Evolutionary conservation across 139 green algal genomes (phyloP), one percentile per base, ranked within the genome.

Genomic region (Closterium sp.): DNA sequence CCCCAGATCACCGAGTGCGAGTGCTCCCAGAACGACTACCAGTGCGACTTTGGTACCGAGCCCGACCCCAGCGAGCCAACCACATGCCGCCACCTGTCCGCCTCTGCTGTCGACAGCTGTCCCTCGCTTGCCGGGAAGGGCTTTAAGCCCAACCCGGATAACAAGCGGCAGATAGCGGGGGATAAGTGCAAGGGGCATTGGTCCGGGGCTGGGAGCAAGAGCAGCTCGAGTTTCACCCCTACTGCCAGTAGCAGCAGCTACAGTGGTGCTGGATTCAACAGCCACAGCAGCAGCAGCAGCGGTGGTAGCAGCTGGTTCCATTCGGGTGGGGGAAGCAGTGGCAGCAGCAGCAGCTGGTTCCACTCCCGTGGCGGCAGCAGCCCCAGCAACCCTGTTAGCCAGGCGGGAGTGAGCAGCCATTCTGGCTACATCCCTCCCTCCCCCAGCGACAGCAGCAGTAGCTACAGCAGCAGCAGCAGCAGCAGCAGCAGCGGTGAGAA

Each of bases 41-140:
- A 92, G 84, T 92, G 90, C 84, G 90, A 92, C 33, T 92, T 84
- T 69, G 90, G 90, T 2, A 91, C 81, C 19, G 87, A 91, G 87
- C 34, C 23, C 28, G 33, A 86, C 1, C 1, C 25, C 87, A 38
- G 8, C 16, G 55, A 76, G 55, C 55, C 55, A 76, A 76, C 55
- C 55, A 43, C 23, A n/a, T 91, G 87, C 35, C 55, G 30, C 34
- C 87, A 35, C 35, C 23, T 91, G 25, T 38, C 28, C 23, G 36
- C 34, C 0, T 91, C 88, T 2, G 23, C 69, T 88, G 34, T 38
- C 35, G 32, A 64, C 32, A 91, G 23, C 33, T 91, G 87, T 86
- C 87, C 87, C 34, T 32, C 81, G 0, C 87, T 91, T 16, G 34
- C 33, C 23, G 23, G 34, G 0, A 28, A 30, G 25, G 35, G 32